A percentile compares a stretch with the other conserved stretches of the same genome.
phyloP scores from a whole-genome alignment of 257 asterid genomes.

The Solanum boliviense region DNA sequence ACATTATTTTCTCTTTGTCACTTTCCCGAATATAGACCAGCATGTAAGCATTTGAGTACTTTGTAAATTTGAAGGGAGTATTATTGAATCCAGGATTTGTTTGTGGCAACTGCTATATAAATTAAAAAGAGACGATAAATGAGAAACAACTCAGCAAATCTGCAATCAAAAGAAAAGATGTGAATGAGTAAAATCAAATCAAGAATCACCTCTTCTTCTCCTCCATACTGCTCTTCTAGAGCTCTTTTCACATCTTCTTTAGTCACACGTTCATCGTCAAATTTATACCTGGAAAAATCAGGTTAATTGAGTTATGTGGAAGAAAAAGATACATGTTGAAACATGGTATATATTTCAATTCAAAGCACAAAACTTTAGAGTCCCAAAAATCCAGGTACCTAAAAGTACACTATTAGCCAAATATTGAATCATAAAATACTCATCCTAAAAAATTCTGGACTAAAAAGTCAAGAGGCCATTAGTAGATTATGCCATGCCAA shows the following conservation, averaged over 20 bases:
- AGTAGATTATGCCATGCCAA: background rate
- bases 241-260: constrained; percentile 94
- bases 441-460: background rate
- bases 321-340: background rate
- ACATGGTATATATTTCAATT: background rate
- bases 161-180: background rate
- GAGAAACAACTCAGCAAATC: background rate
- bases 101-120: constrained; percentile 57
- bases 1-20: constrained; percentile 88
- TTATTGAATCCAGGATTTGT: constrained; percentile 95
- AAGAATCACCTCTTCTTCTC: constrained; percentile 75
- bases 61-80: constrained; percentile 86
- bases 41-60: constrained; percentile 98
- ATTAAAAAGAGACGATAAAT: background rate
- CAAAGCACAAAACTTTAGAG: background rate
- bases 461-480: background rate
- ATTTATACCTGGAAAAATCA: constrained; percentile 51
- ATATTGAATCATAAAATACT: background rate
- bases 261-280: constrained; percentile 96
- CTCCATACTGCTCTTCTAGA: constrained; percentile 95
- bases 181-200: background rate
- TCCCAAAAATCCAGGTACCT: background rate
- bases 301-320: background rate
- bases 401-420: background rate
- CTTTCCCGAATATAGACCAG: constrained; percentile 93